Base-by-base conservation (phyloP, 306 rosid species). In the Lathyrus aphaca region DNA sequence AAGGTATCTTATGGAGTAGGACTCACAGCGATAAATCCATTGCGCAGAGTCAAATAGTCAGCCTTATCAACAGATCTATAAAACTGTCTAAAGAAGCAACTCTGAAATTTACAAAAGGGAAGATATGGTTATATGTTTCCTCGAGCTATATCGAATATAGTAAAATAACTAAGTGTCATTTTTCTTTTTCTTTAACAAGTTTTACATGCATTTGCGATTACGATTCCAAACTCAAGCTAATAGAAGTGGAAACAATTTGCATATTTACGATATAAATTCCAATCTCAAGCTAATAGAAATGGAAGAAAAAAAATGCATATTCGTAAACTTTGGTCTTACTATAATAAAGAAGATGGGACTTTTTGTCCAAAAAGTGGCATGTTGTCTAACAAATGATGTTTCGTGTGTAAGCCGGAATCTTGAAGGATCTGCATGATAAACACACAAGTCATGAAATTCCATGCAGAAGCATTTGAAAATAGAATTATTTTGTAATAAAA, bases 331-430 rank as follows among this genome's bases (percentile, higher is more conserved):
- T 8, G 74, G 49, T 53, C 99, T 95, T 86, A 95, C 99, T 16
- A 95, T 43, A 74, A 86, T 91, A 80, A 95, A 95, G 80, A 89
- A 89, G 72, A 89, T 13, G 1, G 91, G 80, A 72, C 45, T 64
- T 72, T 58, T 83, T 6, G 95, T 91, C 99, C 97, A 91, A 85
- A 82, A 91, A 37, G 88, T 87, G 67, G 92, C 79, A 71, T 95
- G 99, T 14, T 85, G 91, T 87, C 73, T 84, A 70, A 95, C 97
- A 86, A 95, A 95, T 46, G 99, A 91, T 72, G 95, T 91, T 80
- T 91, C 89, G 11, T 89, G 99, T 76, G 96, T 83, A 71, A 95
- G 96, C 78, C 96, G 83, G 84, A 95, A 95, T 77, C 96, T 85
- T 63, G 95, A 79, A 67, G 88, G 83, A 83, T 95, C 99, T 88